Evolutionary conservation across 257 asterid species (phyloP).

Genomic region (Gardenia jasminoides): DNA sequence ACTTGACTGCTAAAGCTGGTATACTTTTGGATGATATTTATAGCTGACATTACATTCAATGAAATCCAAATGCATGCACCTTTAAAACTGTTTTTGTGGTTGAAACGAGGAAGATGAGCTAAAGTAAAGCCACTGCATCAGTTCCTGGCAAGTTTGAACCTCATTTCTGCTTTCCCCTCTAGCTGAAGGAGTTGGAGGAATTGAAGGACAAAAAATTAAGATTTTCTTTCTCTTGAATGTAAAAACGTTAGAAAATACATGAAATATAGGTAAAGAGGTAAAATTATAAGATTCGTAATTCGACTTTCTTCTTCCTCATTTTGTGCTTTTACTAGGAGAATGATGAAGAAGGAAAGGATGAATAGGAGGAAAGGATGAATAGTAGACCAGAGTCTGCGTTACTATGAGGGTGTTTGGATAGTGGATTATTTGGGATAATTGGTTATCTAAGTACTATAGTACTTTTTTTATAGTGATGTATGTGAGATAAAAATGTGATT

Average conservation of each 20-base stretch:
- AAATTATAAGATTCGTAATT: too few species aligned
- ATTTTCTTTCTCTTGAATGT: not conserved
- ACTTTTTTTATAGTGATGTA: too few species aligned
- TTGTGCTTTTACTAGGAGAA: not conserved
- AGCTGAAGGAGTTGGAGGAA: not conserved
- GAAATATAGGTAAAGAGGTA: not conserved
- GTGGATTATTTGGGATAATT: too few species aligned
- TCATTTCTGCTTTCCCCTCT: not conserved
- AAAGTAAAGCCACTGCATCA: not conserved
- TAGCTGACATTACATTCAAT: conserved; percentile 4
- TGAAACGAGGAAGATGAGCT: not conserved
- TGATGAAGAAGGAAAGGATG: not conserved
- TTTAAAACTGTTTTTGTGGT: not conserved
- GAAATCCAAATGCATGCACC: not conserved
- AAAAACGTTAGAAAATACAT: not conserved
- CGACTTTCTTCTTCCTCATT: not conserved
- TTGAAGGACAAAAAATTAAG: not conserved
- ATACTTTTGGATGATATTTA: not conserved
- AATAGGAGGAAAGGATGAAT: too few species aligned
- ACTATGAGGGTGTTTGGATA: too few species aligned
- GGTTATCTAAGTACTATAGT: too few species aligned
- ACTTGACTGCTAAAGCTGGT: conserved; percentile 17
- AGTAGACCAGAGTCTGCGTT: too few species aligned
- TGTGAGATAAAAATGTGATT: too few species aligned
- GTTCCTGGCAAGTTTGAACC: not conserved